Base-by-base conservation (phyloP, 1,284 basidiomycete genomes). In the Papiliotrema terrestris region DNA sequence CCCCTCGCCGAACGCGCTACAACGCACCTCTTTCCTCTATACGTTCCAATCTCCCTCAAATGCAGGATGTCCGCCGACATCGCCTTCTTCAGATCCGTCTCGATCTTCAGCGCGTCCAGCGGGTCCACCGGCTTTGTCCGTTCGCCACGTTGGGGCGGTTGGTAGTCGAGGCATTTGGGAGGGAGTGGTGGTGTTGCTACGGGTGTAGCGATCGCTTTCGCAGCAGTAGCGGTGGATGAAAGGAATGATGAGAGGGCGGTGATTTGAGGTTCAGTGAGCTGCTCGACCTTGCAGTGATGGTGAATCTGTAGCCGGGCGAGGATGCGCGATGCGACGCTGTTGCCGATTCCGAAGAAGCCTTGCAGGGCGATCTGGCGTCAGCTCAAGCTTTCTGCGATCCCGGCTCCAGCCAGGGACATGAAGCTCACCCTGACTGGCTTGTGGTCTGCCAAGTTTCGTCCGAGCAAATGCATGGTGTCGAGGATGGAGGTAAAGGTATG, bases 201-300 rank as follows among this genome's bases (percentile, higher is more conserved):
- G 17, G 79, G 66, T 49, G 79, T 72, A 26, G 72, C 55, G 36
- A 61, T 44, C 1, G 74, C 68, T 20, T 52, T 49, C 9, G 61
- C 48, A 1, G 69, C 65, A 1, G 75, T 75, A 2, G 75, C 66
- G 0, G 82, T 81, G 0, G 80, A 79, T 4, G 81, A 82, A 25
- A 83, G 78, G 65, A 81, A 80, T 9, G 80, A 78, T 0, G 79
- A 80, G 6, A 83, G 66, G 15, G 78, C 69, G 45, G 81, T 82
- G 56, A 82, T 71, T 71, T 83, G 82, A 3, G 75, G 67, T 64
- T 83, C 81, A 19, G 78, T 74, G 38, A 80, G 41, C 72, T 72
- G 53, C 65, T 77, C 47, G 53, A 75, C 55, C 74, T 76, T 43
- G 58, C 76, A 60, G 70, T 74, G 47, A 65, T 70, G 60, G 67